Evolutionary conservation across 2,329 filamentous ascomycete species (phyloP).

Genomic region (Colletotrichum sp.): DNA sequence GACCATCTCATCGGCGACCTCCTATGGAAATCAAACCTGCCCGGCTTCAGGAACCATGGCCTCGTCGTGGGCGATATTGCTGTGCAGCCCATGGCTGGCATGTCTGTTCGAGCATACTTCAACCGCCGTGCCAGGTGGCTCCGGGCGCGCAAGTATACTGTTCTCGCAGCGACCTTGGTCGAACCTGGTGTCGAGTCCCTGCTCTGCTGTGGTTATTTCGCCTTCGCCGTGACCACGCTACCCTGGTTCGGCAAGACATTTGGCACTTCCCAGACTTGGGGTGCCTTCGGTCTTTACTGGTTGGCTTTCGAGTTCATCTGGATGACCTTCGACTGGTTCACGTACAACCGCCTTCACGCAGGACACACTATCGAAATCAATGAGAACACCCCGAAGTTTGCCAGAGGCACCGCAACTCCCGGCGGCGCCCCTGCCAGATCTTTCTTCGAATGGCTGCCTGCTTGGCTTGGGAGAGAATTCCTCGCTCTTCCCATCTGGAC

Average conservation of each 20-base stretch:
- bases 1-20: constrained; percentile 95
- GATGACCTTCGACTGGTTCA: constrained; percentile 76
- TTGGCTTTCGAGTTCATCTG: constrained; percentile 67
- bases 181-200: constrained; percentile 93
- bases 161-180: constrained; percentile 84
- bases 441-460: constrained; percentile 74
- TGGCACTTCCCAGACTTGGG: constrained; percentile 69
- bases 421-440: constrained; percentile 53
- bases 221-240: constrained; percentile 78
- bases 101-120: constrained; percentile 78
- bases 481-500: constrained; percentile 89
- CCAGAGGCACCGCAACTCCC: constrained; percentile 46
- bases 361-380: constrained; percentile 74
- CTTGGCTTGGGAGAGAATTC: constrained; percentile 85
- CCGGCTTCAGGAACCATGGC: constrained; percentile 77
- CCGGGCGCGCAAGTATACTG: constrained; percentile 92
- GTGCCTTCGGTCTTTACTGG: constrained; percentile 70
- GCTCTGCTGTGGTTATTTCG: constrained; percentile 79
- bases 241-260: constrained; percentile 62
- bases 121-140: constrained; percentile 88
- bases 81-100: constrained; percentile 86
- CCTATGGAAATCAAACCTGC: constrained; percentile 76
- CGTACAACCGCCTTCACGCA: constrained; percentile 78
- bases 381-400: constrained; percentile 76
- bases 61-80: constrained; percentile 86